A percentile compares a stretch with the other conserved stretches of the same genome.
Evolutionary conservation across 352 stramenopile genomes (phyloP).

Genomic region (Albugo candida): DNA sequence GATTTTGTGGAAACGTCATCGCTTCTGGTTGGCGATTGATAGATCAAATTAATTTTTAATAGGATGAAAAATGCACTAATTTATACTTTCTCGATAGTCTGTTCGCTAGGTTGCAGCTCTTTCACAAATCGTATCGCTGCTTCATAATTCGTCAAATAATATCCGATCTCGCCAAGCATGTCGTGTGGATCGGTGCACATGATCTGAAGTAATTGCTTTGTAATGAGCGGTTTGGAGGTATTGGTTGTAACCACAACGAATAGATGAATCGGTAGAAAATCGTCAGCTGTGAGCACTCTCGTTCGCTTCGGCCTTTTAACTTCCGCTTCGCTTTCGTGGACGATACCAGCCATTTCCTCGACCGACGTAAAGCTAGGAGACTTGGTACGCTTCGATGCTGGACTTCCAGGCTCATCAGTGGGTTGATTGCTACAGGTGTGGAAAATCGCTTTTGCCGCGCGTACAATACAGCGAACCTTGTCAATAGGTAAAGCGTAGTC

Average conservation of each 20-base stretch:
- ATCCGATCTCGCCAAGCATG: slow-evolving; percentile 62
- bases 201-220: slow-evolving; percentile 46
- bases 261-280: slow-evolving; percentile 73
- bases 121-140: slow-evolving; percentile 16
- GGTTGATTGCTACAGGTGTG: slow-evolving; percentile 4
- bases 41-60: too few species aligned
- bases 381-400: too few species aligned
- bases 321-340: too few species aligned
- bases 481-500: slow-evolving; percentile 40
- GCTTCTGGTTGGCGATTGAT: too few species aligned
- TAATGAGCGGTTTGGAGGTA: slow-evolving; percentile 33
- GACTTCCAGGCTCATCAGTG: too few species aligned
- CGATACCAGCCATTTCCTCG: too few species aligned
- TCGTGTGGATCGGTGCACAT: slow-evolving; percentile 32
- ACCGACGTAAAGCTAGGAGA: too few species aligned
- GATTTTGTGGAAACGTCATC: too few species aligned
- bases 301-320: background rate
- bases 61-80: too few species aligned
- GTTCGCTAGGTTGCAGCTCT: too few species aligned
- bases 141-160: slow-evolving; percentile 67
- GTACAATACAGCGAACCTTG: slow-evolving; percentile 54
- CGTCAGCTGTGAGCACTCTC: slow-evolving; percentile 27
- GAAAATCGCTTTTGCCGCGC: slow-evolving; percentile 33
- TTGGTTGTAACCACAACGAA: slow-evolving; percentile 22
- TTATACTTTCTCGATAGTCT: too few species aligned